Percentiles rank a stretch among this genome's conserved stretches.
These are phyloP conservation scores for Microbotryomycetes sp. DNA, from an alignment of 1,284 basidiomycete species.

Conservation along the genomic window DNA sequence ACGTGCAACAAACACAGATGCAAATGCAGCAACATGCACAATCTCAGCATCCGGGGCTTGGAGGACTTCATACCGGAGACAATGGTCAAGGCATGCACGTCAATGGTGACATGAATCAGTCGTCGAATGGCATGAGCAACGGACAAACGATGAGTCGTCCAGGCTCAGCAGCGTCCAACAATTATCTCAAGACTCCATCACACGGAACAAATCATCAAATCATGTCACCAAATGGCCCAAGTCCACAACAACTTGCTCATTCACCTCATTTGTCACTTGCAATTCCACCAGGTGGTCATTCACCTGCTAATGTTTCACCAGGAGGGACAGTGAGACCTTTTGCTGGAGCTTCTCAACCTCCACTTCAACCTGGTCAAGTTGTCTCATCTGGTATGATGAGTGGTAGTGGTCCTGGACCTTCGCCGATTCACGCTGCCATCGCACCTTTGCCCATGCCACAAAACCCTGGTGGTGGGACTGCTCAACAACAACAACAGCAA, in stretches of 20 bases:
- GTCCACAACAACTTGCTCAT: background rate
- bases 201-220: background rate
- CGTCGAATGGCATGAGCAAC: background rate
- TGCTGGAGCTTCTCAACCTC: background rate
- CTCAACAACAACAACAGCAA: background rate
- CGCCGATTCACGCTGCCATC: background rate
- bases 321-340: constrained; percentile 1
- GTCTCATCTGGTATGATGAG: background rate
- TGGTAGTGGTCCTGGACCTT: background rate
- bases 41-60: background rate
- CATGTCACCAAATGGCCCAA: background rate
- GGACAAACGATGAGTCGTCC: background rate
- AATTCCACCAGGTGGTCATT: background rate
- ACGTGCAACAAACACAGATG: background rate
- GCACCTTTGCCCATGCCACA: background rate
- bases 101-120: constrained; percentile 1
- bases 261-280: background rate
- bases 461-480: background rate
- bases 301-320: background rate
- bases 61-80: background rate
- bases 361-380: background rate
- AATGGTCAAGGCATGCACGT: background rate
- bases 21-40: too few species aligned
- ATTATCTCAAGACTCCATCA: background rate
- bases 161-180: background rate